Evolutionary conservation across 2,329 filamentous ascomycete genomes (phyloP), one percentile per base, ranked within the genome.

Genomic region (Arthrobotrys iridis): DNA sequence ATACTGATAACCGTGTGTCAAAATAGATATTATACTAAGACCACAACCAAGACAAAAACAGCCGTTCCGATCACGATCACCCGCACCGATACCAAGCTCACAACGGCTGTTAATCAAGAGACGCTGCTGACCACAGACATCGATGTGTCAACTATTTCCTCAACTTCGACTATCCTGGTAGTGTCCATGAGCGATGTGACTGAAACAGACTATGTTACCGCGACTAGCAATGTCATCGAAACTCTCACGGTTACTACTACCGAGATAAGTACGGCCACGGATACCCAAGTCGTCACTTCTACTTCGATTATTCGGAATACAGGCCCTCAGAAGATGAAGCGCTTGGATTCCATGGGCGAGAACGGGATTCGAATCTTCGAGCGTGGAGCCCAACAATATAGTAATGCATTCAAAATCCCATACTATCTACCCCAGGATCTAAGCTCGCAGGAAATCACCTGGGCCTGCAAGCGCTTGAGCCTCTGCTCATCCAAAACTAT

Each of bases 371-470:
- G 24, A 7, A 55, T 55, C 24, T 37, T 55, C 8, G 26, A n/a
- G 37, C 50, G 50, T 22, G 46, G 5, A 7, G 30, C 15, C 15
- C 15, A 35, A 13, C 6, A 55, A 37, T 35, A 37, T 10, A 55
- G 50, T 10, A 35, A 55, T 37, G 30, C 50, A 5, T 55, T 55
- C 50, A 55, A 55, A 10, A 55, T 55, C 20, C 62, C 62, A 8
- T 15, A 26, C 13, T 57, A 52, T 7, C 43, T 65, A 4, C 62
- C 62, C 15, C 62, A 65, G 30, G 46, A 65, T 24, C 15, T 65
- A 2, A 55, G n/a, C 3, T 33, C 62, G n/a, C 20, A 20, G 4
- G 46, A 43, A 13, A 45, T 65, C n/a, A 15, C 45, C 22, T 52
- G 22, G 7, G 62, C 45, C 7, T 65, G 62, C 40, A 65, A 55